A percentile compares a stretch with the other conserved stretches of the same genome.
phyloP scores from a whole-genome alignment of 2,329 filamentous ascomycete genomes.

The Cercospora sojina region DNA sequence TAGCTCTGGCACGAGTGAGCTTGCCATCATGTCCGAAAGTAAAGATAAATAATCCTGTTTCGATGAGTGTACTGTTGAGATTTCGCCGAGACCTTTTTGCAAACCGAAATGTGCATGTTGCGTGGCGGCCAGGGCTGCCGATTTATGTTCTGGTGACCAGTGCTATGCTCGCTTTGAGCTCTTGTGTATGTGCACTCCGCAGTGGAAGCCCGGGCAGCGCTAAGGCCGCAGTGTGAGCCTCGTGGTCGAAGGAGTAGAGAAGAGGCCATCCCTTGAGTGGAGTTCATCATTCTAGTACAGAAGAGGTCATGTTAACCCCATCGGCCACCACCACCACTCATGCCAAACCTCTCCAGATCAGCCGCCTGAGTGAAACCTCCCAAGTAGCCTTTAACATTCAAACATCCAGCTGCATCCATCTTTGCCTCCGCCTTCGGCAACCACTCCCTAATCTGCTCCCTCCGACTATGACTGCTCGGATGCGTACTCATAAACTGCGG shows the following conservation, averaged over 20 bases:
- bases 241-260: neutral
- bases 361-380: constrained; percentile 7
- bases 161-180: neutral
- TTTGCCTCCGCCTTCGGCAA: constrained; percentile 44
- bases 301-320: neutral
- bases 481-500: constrained; percentile 76
- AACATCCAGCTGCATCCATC: constrained; percentile 35
- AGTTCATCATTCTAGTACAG: neutral
- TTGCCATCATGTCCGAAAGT: neutral
- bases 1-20: neutral
- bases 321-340: neutral
- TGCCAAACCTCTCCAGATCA: constrained; percentile 10
- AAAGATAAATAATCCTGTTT: neutral
- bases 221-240: neutral
- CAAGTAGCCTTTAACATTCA: constrained; percentile 6
- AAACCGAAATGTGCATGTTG: neutral
- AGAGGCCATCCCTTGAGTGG: neutral
- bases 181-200: neutral
- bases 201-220: neutral
- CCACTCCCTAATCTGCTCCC: constrained; percentile 65
- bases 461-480: constrained; percentile 66
- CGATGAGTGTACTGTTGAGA: neutral
- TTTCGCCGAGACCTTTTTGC: neutral
- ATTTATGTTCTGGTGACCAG: neutral
- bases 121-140: neutral